A percentile compares a stretch with the other conserved stretches of the same genome.
Conservation (phyloP, 2,329 filamentous ascomycete genomes). For the Purpureocillium takamizusanense region DNA sequence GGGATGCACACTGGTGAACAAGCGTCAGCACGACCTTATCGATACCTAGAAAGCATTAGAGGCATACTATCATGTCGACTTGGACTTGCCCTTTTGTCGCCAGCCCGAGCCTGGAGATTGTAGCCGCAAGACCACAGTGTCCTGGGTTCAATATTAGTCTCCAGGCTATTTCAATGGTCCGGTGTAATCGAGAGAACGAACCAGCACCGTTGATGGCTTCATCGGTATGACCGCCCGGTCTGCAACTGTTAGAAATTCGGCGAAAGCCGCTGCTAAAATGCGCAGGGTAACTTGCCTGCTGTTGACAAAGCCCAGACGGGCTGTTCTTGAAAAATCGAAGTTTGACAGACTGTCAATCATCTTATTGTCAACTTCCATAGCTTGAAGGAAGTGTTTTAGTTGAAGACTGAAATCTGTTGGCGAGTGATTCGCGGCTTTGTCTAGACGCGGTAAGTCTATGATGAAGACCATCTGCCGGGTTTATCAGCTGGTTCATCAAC, state of each 20-base stretch:
- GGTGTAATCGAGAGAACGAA: slow-evolving; percentile 13
- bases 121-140: slow-evolving; percentile 62
- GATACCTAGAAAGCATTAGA: not conserved
- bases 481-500: slow-evolving; percentile 11
- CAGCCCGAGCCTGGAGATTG: slow-evolving; percentile 57
- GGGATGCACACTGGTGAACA: slow-evolving; percentile 58
- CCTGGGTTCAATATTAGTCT: too few relatives aligned
- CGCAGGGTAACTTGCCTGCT: slow-evolving; percentile 54
- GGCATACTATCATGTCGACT: slow-evolving; percentile 60
- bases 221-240: slow-evolving; percentile 24
- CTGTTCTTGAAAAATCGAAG: slow-evolving; percentile 75
- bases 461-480: slow-evolving; percentile 62
- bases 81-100: slow-evolving; percentile 45
- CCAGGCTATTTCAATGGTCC: too few relatives aligned
- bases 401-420: slow-evolving; percentile 55
- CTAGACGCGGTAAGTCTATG: slow-evolving; percentile 73
- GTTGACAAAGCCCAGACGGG: slow-evolving; percentile 70
- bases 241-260: slow-evolving; percentile 5
- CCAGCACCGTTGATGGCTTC: slow-evolving; percentile 19
- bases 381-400: slow-evolving; percentile 59
- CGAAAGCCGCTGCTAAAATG: not conserved
- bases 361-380: slow-evolving; percentile 53
- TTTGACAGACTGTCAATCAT: slow-evolving; percentile 60
- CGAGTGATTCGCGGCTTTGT: slow-evolving; percentile 19
- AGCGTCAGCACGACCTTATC: slow-evolving; percentile 1